Percentiles rank a stretch among this genome's conserved stretches.
These are phyloP conservation scores for Curvularia eragrostidis DNA, from an alignment of 2,329 filamentous ascomycete genomes.

Conservation along the genomic window DNA sequence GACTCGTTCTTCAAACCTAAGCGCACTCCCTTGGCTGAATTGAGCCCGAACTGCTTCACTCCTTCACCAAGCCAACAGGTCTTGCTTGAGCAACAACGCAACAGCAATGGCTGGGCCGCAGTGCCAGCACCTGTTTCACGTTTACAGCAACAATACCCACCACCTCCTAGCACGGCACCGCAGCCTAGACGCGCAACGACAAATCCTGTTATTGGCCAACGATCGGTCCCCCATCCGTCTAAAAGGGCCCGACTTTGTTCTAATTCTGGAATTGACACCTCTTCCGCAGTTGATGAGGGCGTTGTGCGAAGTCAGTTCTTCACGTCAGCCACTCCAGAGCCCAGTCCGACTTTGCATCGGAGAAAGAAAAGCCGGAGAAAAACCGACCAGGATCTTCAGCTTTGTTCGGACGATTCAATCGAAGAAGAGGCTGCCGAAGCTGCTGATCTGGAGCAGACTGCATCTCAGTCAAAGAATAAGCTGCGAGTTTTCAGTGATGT, in stretches of 20 bases:
- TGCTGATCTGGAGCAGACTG: constrained; percentile 42
- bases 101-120: constrained; percentile 61
- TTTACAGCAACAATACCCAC: constrained; percentile 32
- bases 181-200: constrained; percentile 52
- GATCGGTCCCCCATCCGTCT: constrained; percentile 53
- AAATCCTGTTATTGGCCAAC: constrained; percentile 46
- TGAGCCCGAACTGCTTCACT: constrained; percentile 72
- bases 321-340: constrained; percentile 41
- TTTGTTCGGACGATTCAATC: constrained; percentile 58
- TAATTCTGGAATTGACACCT: constrained; percentile 43
- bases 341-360: constrained; percentile 52
- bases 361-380: constrained; percentile 40
- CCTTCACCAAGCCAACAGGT: constrained; percentile 70
- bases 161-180: constrained; percentile 49
- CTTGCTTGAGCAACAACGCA: constrained; percentile 61
- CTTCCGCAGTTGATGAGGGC: constrained; percentile 34
- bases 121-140: constrained; percentile 55
- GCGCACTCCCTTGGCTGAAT: constrained; percentile 68
- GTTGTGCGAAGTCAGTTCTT: constrained; percentile 57
- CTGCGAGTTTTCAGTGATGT: constrained; percentile 43
- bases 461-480: constrained; percentile 42
- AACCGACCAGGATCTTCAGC: constrained; percentile 51
- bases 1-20: constrained; percentile 70
- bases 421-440: constrained; percentile 52
- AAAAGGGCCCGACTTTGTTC: constrained; percentile 57